phyloP scores from a whole-genome alignment of 192 early-diverging fungal genomes.

The Entophlyctis luteolus region DNA sequence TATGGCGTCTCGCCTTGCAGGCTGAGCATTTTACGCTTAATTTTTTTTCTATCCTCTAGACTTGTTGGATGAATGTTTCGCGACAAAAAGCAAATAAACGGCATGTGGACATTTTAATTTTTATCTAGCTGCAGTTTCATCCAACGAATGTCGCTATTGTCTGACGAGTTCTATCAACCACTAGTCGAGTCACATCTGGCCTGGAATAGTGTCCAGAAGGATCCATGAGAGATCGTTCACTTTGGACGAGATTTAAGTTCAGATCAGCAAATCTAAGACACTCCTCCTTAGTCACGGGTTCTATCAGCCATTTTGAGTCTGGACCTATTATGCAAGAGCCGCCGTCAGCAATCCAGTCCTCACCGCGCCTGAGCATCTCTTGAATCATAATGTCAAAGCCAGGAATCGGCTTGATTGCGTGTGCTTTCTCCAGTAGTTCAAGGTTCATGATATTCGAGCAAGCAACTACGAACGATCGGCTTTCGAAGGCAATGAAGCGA shows the following conservation, averaged over 20 bases:
- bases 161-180: background rate
- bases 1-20: background rate
- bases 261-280: background rate
- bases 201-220: slow-evolving; percentile 1
- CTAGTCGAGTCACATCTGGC: slow-evolving; percentile 4
- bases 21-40: no score
- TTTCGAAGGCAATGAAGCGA: slow-evolving; percentile 9
- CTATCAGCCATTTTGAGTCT: background rate
- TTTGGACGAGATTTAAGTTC: background rate
- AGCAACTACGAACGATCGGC: slow-evolving; percentile 10
- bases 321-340: slow-evolving; percentile 2
- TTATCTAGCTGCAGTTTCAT: no score
- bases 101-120: no score
- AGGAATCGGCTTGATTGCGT: slow-evolving; percentile 5
- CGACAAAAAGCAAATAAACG: no score
- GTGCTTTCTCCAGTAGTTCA: background rate
- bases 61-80: no score
- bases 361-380: background rate
- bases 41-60: no score
- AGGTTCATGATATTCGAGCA: slow-evolving; percentile 12
- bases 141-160: background rate
- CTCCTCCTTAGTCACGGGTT: background rate
- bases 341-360: slow-evolving; percentile 18
- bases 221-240: slow-evolving; percentile 1
- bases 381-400: background rate